Base-by-base conservation (phyloP, 2,329 filamentous ascomycete genomes). In the Ophiocordyceps robertsii region DNA sequence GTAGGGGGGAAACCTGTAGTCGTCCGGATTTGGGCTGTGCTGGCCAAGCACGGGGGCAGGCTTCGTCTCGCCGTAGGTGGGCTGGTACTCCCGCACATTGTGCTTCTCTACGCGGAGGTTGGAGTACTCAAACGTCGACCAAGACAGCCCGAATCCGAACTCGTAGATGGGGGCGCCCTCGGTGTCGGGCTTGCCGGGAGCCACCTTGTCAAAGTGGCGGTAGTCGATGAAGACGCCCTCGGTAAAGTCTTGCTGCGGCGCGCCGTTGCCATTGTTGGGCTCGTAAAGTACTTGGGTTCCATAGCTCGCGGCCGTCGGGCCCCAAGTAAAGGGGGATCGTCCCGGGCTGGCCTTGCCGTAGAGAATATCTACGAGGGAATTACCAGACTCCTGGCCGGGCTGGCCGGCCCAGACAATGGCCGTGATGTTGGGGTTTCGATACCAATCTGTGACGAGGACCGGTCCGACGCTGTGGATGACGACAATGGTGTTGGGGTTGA, bases 401-500 rank as follows among this genome's bases (percentile, higher is more conserved):
- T 88, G 64, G 53, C 84, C 84, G 30, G 85, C 85, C 74, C 82
- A 92, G 2, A 94, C 58, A 42, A 94, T 87, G 33, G 85, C 87
- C 1, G 84, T 88, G 39, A 94, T 71, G 60, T 94, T 94, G 31
- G 77, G 74, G 60, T 78, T 80, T 41, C 84, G 65, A 53, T 84
- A 80, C 72, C 80, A 90, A 10, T 85, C 75, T 12, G 79, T 76
- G 21, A 95, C 63, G 1, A 93, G 65, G 5, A 93, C 84, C 1
- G 89, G 78, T 0, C 88, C 88, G 4, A 81, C 76, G 1, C 84
- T 87, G 67, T 96, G 90, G 45, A 96, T 82, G 44, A 95, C 77
- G 14, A 96, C 85, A 46, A 96, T 82, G 12, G 88, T 95, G 71
- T 95, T 95, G 66, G 82, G 79, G 69, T 82, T 89, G 47, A 78